phyloP scores from a whole-genome alignment of 306 rosid genomes.

The Quillaja saponaria region DNA sequence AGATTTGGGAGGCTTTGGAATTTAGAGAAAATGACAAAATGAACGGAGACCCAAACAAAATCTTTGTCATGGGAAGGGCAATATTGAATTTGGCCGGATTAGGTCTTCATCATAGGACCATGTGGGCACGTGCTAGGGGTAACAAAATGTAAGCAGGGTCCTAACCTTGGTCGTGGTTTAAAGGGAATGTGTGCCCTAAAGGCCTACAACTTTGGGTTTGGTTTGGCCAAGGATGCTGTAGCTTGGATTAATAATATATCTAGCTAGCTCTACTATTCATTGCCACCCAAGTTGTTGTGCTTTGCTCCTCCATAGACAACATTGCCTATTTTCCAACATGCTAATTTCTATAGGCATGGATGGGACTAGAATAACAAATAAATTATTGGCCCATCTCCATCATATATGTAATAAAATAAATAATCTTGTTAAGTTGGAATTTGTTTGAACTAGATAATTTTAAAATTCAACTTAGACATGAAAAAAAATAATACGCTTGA shows the following conservation, averaged over 20 bases:
- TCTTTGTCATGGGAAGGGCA: conserved; percentile 19
- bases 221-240: conserved; percentile 21
- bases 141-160: conserved; percentile 34
- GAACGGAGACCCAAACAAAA: conserved; percentile 24
- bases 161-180: conserved; percentile 43
- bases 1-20: too few species aligned
- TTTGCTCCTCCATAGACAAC: conserved; percentile 18
- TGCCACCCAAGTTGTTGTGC: conserved; percentile 18
- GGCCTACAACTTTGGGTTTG: conserved; percentile 39
- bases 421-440: too few species aligned
- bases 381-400: conserved; percentile 18
- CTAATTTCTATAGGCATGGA: too few species aligned
- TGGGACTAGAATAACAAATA: too few species aligned
- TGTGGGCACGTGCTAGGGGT: conserved; percentile 42
- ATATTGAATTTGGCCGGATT: conserved; percentile 13
- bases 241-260: too few species aligned
- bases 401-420: too few species aligned
- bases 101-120: conserved; percentile 42
- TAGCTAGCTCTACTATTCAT: conserved; percentile 17
- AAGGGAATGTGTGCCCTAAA: conserved; percentile 50
- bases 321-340: conserved; percentile 26
- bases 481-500: too few species aligned
- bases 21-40: conserved; percentile 29
- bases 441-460: too few species aligned
- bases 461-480: too few species aligned